Evolutionary conservation across 257 asterid genomes (phyloP), one percentile per base, ranked within the genome.

Genomic region (Mitragyna speciosa): DNA sequence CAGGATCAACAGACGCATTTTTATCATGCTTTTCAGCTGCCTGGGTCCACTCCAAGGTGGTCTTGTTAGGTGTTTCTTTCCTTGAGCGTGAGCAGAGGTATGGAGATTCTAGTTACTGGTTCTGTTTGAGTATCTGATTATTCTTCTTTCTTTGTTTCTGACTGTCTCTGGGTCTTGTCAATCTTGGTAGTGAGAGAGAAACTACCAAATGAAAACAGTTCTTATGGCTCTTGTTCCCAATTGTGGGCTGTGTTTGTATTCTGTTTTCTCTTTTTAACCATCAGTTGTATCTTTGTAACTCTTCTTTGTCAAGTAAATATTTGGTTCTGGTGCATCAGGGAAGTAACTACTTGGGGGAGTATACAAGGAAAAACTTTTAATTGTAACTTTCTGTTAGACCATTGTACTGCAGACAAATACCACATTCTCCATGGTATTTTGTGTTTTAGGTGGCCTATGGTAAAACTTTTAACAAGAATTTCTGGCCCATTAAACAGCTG

Each of bases 21-120:
- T 73, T 87, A 12, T 87, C 92, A 39, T 81, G 85, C 87, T 93
- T 93, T 86, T 88, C 98, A 36, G 94, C 97, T 77, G 82, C 93
- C 31, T 95, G 92, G 94, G 90, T 91, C 75, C 91, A 93, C 87
- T 93, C 99, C 79, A 93, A 95, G 88, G 97, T 90, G 87, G 96
- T 92, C 81, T 83, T 91, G 74, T 79, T 95, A 82, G 99, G 99
- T 75, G 94, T 88, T 76, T 95, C 99, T 65, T 92, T 90, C 87
- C 87, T 91, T 65, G 99, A 95, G 93, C 92, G 82, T 45, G 94
- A 92, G 81, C 91, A 87, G 83, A 92, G 99, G 99, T 93, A 86
- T 80, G 84, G 59, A 54, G 66, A 79, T 74, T 59, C 33, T 49
- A 31, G 66, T 33, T 72, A 39, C 75, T 74, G 72, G 68, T 73